These are phyloP conservation scores for Bullera alba DNA, from an alignment of 768 basidiomycete species.

Conservation along the genomic window DNA sequence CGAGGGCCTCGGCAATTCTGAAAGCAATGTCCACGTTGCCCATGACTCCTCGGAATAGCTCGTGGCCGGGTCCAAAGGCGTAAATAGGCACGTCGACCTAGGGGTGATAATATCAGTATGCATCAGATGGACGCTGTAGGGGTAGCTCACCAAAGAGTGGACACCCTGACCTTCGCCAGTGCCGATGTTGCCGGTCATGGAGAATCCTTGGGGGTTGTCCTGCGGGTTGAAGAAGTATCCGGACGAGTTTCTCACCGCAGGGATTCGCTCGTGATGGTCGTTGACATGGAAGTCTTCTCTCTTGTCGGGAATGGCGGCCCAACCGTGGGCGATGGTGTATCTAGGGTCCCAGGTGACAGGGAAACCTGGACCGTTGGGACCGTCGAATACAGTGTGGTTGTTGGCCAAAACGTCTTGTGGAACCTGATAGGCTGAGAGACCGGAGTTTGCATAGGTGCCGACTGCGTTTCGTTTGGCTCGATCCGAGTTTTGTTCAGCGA, in stretches of 20 bases:
- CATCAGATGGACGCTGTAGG: not conserved
- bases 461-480: constrained; percentile 44
- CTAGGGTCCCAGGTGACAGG: constrained; percentile 48
- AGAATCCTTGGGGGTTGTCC: constrained; percentile 44
- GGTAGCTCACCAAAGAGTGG: constrained; percentile 36
- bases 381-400: constrained; percentile 37
- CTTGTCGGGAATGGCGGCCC: constrained; percentile 38
- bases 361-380: constrained; percentile 37
- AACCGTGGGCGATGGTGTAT: constrained; percentile 43
- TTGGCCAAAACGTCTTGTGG: constrained; percentile 24
- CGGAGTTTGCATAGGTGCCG: constrained; percentile 43
- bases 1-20: constrained; percentile 42
- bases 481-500: constrained; percentile 34
- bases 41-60: constrained; percentile 44
- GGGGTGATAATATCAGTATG: not conserved
- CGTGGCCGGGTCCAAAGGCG: constrained; percentile 43
- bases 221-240: constrained; percentile 41
- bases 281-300: constrained; percentile 30
- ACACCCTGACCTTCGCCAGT: constrained; percentile 40
- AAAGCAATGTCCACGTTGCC: constrained; percentile 42
- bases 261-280: constrained; percentile 33
- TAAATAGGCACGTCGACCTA: constrained; percentile 43
- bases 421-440: constrained; percentile 46
- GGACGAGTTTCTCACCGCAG: constrained; percentile 28
- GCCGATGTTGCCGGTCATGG: constrained; percentile 44